A percentile compares a stretch with the other conserved stretches of the same genome.
Evolutionary conservation across 1,139 yeast species (phyloP).

Genomic region (Candida mesenterica): DNA sequence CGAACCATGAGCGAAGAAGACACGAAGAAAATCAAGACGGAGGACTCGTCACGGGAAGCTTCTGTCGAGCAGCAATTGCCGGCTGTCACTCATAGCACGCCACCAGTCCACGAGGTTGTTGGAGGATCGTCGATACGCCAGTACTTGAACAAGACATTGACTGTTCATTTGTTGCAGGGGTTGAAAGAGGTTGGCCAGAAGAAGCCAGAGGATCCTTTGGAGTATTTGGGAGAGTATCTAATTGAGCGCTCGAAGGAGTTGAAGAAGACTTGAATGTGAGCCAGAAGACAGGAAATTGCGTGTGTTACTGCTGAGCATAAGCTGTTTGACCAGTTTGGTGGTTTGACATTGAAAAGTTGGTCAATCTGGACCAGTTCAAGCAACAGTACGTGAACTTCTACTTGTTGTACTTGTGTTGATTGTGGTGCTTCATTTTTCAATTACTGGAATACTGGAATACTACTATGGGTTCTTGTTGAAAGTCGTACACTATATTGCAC

Average conservation of each 20-base stretch:
- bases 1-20: conserved; percentile 6
- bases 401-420: too few species aligned
- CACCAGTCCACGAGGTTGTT: conserved; percentile 52
- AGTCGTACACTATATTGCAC: too few species aligned
- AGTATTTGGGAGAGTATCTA: conserved; percentile 68
- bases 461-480: too few species aligned
- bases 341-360: too few species aligned
- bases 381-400: too few species aligned
- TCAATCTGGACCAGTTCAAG: too few species aligned
- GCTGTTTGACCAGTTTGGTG: too few species aligned
- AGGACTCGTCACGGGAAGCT: conserved; percentile 8
- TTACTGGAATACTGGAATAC: too few species aligned
- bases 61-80: conserved; percentile 6
- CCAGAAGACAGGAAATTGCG: too few species aligned
- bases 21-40: conserved; percentile 5
- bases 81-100: neutral
- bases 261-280: too few species aligned
- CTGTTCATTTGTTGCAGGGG: conserved; percentile 67
- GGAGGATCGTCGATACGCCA: conserved; percentile 83
- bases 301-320: too few species aligned
- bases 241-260: conserved; percentile 44
- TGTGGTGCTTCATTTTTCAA: too few species aligned
- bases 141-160: conserved; percentile 72
- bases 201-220: conserved; percentile 69
- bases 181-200: conserved; percentile 56